Evolutionary conservation across 148 eudicot genomes (phyloP).

Genomic region (Cornus florida): DNA sequence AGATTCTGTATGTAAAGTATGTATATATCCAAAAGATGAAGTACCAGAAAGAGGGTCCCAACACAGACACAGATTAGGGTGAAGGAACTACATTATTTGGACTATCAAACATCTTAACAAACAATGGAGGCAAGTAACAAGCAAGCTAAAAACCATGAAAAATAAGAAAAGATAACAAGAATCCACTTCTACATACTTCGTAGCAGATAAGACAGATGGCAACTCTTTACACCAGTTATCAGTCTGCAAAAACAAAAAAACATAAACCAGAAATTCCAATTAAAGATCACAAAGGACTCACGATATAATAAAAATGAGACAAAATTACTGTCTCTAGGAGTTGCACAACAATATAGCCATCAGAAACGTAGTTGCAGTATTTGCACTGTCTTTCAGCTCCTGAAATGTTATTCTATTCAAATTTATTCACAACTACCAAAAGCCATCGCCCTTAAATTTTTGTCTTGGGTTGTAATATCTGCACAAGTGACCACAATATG

Average conservation of each 20-base stretch:
- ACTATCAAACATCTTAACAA: neutral
- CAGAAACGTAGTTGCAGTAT: neutral
- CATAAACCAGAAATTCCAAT: constrained; percentile 1
- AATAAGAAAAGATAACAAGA: neutral
- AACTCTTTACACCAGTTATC: constrained; percentile 1
- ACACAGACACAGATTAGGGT: neutral
- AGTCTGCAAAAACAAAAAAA: neutral
- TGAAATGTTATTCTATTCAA: neutral
- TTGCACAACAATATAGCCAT: constrained; percentile 4
- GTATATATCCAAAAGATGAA: neutral
- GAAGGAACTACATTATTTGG: neutral
- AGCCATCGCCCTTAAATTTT: neutral
- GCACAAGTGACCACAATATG: constrained; percentile 82
- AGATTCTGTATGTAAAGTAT: neutral
- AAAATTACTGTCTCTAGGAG: neutral
- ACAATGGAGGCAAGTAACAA: neutral
- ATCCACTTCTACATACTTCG: neutral
- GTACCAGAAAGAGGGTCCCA: neutral
- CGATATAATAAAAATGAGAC: neutral
- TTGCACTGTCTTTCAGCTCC: constrained; percentile 1
- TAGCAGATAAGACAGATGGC: neutral
- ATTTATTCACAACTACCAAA: neutral
- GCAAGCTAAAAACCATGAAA: neutral
- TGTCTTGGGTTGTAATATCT: constrained; percentile 46
- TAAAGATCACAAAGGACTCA: neutral